Evolutionary conservation across 345 rosid genomes (phyloP).

Genomic region (Cochlearia excelsa): DNA sequence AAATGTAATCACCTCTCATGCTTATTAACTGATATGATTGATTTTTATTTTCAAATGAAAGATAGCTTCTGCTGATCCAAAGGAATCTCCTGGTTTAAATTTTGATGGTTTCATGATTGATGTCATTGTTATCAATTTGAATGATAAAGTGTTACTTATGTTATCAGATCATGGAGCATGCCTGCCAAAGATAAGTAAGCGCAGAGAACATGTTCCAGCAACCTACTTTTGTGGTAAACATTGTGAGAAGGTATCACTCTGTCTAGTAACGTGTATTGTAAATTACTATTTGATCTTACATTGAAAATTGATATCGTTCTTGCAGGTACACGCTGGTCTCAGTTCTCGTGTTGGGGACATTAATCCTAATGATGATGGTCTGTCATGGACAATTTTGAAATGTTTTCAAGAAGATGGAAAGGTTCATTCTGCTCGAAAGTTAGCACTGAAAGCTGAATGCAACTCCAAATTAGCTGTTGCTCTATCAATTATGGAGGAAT

Average conservation of each 20-base stretch:
- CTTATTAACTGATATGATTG: conserved; percentile 11
- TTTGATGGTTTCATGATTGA: conserved; percentile 8
- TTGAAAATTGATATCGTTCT: conserved; percentile 1
- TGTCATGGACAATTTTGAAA: conserved; percentile 75
- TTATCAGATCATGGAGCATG: conserved; percentile 74
- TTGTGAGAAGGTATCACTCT: conserved; percentile 64
- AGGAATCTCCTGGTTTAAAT: conserved; percentile 15
- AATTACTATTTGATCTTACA: conserved; percentile 3
- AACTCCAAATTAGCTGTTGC: conserved; percentile 88
- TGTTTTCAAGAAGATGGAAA: conserved; percentile 82
- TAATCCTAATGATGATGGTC: conserved; percentile 54
- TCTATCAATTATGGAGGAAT: conserved; percentile 90
- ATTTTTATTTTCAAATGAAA: conserved; percentile 6
- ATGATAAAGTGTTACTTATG: conserved; percentile 25
- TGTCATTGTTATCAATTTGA: conserved; percentile 13
- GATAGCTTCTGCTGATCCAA: conserved; percentile 7
- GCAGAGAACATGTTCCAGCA: conserved; percentile 44
- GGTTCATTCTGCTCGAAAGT: conserved; percentile 62
- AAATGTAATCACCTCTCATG: conserved; percentile 55
- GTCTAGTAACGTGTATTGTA: conserved; percentile 5
- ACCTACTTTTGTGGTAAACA: conserved; percentile 65
- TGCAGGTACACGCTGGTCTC: conserved; percentile 66
- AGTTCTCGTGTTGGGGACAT: conserved; percentile 67
- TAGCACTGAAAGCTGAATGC: conserved; percentile 88
- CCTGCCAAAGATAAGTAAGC: conserved; percentile 39